These are phyloP conservation scores for Pilaira anomala DNA, from an alignment of 192 early-diverging fungal species.

Conservation along the genomic window DNA sequence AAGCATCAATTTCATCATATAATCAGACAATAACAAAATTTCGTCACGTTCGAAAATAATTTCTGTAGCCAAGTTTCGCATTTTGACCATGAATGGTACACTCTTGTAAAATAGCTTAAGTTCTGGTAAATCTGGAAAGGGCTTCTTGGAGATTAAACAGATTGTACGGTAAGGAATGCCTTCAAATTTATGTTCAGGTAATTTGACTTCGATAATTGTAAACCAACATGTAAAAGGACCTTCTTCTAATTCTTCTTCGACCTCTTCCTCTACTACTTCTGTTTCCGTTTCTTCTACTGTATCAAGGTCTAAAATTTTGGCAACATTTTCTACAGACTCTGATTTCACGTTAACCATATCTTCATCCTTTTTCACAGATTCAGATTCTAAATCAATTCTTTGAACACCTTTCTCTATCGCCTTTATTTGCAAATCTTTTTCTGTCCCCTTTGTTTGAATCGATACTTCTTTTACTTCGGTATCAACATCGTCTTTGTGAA, in stretches of 20 bases:
- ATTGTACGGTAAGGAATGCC: conserved; percentile 38
- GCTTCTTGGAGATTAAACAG: conserved; percentile 44
- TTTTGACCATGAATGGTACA: conserved; percentile 13
- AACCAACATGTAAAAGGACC: conserved; percentile 31
- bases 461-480: too few species aligned
- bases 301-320: too few species aligned
- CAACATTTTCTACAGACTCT: too few species aligned
- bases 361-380: too few species aligned
- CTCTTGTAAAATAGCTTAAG: conserved; percentile 38
- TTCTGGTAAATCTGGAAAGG: conserved; percentile 33
- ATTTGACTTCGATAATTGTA: conserved; percentile 33
- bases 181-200: conserved; percentile 21
- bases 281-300: background rate
- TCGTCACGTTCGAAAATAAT: conserved; percentile 34
- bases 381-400: too few species aligned
- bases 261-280: background rate
- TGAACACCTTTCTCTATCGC: too few species aligned
- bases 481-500: too few species aligned
- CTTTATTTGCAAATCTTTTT: too few species aligned
- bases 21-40: conserved; percentile 46
- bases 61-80: conserved; percentile 13
- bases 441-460: too few species aligned
- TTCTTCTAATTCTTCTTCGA: conserved; percentile 12
- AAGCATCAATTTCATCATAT: conserved; percentile 47
- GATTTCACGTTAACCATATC: too few species aligned